Conservation (phyloP, 495 filamentous ascomycete genomes). For the Aspergillus panamensis region DNA sequence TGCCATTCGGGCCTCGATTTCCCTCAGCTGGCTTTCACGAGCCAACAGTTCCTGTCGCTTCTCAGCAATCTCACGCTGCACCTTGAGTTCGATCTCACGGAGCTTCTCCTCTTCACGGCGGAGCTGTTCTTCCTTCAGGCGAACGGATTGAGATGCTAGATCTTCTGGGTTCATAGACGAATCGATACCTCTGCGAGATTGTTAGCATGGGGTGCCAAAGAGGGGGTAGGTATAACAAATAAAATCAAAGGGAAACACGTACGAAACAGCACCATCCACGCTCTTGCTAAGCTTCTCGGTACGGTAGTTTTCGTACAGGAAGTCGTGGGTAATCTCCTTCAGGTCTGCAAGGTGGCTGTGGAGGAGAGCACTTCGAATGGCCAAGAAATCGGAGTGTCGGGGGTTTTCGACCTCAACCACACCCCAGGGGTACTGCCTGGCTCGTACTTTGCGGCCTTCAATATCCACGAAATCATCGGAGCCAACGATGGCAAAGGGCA, state of each 20-base stretch:
- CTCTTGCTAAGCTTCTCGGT: constrained; percentile 99
- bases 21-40: constrained; percentile 95
- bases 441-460: constrained; percentile 83
- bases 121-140: constrained; percentile 98
- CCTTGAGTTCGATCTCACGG: constrained; percentile 97
- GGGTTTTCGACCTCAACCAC: constrained; percentile 99
- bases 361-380: constrained; percentile 90
- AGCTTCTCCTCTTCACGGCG: constrained; percentile 99
- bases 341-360: constrained; percentile 97
- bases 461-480: constrained; percentile 95
- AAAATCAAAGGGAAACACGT: constrained; percentile 41
- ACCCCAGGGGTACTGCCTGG: constrained; percentile 98
- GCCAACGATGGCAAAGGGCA: constrained; percentile 98
- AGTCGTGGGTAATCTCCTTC: constrained; percentile 99
- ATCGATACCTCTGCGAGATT: constrained; percentile 34
- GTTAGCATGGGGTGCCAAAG: neutral
- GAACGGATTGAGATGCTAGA: constrained; percentile 91
- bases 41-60: constrained; percentile 98
- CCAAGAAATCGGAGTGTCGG: constrained; percentile 96
- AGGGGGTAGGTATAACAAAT: neutral
- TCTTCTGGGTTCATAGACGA: constrained; percentile 98
- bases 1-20: constrained; percentile 82
- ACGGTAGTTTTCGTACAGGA: constrained; percentile 99
- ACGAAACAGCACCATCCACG: constrained; percentile 86
- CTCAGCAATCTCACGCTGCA: constrained; percentile 99